Conservation (phyloP, 2,329 filamentous ascomycete genomes). For the Coniochaeta sp. region DNA sequence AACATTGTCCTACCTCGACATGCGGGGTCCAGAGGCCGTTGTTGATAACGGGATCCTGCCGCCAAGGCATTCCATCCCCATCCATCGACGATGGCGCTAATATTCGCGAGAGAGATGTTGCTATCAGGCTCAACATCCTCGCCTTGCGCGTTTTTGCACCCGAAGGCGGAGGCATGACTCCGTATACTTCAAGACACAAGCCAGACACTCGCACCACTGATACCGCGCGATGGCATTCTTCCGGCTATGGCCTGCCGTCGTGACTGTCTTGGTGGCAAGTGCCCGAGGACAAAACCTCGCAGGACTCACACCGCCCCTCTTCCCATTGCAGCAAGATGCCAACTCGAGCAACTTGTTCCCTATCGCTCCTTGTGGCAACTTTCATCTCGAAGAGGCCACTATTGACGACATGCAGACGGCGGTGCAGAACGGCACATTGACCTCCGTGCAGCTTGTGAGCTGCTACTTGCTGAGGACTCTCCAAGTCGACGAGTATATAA, state of each 20-base stretch:
- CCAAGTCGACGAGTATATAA: constrained; percentile 59
- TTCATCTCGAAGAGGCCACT: constrained; percentile 60
- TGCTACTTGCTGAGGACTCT: constrained; percentile 56
- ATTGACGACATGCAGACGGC: constrained; percentile 60
- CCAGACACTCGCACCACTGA: too few species aligned
- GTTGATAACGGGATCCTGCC: too few species aligned
- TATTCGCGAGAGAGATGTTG: too few species aligned
- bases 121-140: too few species aligned
- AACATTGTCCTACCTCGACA: too few species aligned
- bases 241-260: background rate
- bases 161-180: too few species aligned
- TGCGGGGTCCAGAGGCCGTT: too few species aligned
- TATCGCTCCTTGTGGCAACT: constrained; percentile 53
- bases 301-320: background rate
- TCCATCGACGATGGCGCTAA: too few species aligned
- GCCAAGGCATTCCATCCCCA: too few species aligned
- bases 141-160: too few species aligned
- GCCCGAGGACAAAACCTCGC: background rate
- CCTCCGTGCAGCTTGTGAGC: constrained; percentile 47
- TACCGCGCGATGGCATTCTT: background rate
- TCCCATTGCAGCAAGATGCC: background rate
- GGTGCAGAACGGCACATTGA: constrained; percentile 47
- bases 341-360: constrained; percentile 42
- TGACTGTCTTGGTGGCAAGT: background rate
- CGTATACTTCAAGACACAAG: too few species aligned